Evolutionary conservation across 2,329 filamentous ascomycete species (phyloP).

Genomic region (Apiospora saccharicola): DNA sequence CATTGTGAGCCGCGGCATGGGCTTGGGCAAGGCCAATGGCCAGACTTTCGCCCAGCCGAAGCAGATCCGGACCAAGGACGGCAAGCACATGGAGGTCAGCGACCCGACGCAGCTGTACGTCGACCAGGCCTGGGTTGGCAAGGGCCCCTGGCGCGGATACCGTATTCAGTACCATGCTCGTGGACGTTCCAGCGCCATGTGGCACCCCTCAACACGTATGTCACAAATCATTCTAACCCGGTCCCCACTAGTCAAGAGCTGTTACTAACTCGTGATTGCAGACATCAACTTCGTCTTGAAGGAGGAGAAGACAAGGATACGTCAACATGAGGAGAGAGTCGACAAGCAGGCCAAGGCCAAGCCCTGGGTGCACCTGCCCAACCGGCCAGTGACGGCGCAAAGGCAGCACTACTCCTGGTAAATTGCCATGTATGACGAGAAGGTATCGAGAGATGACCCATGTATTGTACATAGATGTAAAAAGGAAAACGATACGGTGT

Average conservation of each 20-base stretch:
- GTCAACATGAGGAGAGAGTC: constrained; percentile 79
- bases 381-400: constrained; percentile 84
- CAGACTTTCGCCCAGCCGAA: constrained; percentile 51
- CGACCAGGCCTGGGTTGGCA: constrained; percentile 90
- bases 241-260: constrained; percentile 26
- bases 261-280: constrained; percentile 45
- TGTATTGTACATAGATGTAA: constrained; percentile 27
- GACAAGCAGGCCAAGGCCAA: constrained; percentile 77
- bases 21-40: constrained; percentile 61
- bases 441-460: not conserved
- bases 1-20: constrained; percentile 84
- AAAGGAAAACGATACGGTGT: constrained; percentile 3
- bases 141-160: constrained; percentile 67
- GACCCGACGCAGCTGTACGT: constrained; percentile 89
- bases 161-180: constrained; percentile 77
- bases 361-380: constrained; percentile 87
- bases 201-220: constrained; percentile 78
- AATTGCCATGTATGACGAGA: constrained; percentile 22
- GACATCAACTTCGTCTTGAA: constrained; percentile 84
- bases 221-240: constrained; percentile 37
- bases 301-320: constrained; percentile 89
- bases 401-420: constrained; percentile 94
- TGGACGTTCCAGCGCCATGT: constrained; percentile 72
- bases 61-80: constrained; percentile 77
- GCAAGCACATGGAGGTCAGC: constrained; percentile 72